These are phyloP conservation scores for Populus pruinosa DNA, from an alignment of 345 rosid genomes.

Conservation along the genomic window DNA sequence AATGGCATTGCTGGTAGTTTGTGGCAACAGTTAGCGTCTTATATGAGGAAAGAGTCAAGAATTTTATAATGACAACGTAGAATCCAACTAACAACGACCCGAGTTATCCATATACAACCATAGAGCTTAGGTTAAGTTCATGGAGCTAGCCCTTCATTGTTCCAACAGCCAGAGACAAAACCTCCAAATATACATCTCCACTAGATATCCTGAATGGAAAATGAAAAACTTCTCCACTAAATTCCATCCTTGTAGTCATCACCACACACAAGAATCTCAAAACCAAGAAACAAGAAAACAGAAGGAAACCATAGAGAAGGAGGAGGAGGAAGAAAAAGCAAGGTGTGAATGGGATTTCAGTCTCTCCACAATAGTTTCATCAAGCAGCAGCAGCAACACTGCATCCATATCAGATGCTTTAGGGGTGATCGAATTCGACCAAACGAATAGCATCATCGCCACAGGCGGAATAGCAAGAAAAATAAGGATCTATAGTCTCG, in stretches of 20 bases:
- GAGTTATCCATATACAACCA: slow-evolving; percentile 3
- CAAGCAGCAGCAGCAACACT: slow-evolving; percentile 15
- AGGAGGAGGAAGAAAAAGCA: slow-evolving; percentile 22
- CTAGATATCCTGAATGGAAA: slow-evolving; percentile 51
- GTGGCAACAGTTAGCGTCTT: not conserved
- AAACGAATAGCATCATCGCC: slow-evolving; percentile 46
- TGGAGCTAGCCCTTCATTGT: slow-evolving; percentile 41
- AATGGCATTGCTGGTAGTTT: slow-evolving; percentile 11
- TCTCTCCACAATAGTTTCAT: slow-evolving; percentile 47
- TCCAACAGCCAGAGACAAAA: slow-evolving; percentile 27
- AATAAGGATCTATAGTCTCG: slow-evolving; percentile 57
- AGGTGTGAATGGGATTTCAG: slow-evolving; percentile 69
- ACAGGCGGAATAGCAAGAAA: slow-evolving; percentile 89
- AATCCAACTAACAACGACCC: slow-evolving; percentile 15
- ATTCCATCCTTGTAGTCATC: slow-evolving; percentile 1
- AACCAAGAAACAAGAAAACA: not conserved
- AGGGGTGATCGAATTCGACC: slow-evolving; percentile 77
- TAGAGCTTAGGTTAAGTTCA: slow-evolving; percentile 8
- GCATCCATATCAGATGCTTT: slow-evolving; percentile 57
- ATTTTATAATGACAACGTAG: not conserved
- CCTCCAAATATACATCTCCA: slow-evolving; percentile 17
- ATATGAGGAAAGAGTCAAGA: too few relatives aligned
- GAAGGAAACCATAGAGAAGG: not conserved
- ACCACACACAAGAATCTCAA: not conserved
- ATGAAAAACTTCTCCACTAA: slow-evolving; percentile 39